These are phyloP conservation scores for Fusarium mundagurra DNA, from an alignment of 2,329 filamentous ascomycete species.

Conservation along the genomic window DNA sequence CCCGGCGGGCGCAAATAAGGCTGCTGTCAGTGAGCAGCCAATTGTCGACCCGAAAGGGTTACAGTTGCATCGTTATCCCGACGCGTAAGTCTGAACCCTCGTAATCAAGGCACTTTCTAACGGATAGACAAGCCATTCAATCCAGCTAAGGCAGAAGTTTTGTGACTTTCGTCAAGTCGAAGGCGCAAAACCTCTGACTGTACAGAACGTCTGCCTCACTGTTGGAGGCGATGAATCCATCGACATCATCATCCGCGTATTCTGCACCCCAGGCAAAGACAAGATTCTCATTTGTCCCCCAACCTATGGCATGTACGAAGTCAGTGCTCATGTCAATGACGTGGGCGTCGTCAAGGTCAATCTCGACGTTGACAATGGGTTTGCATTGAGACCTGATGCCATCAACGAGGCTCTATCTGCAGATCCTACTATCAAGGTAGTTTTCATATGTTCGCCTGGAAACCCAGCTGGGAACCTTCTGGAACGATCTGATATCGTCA, in stretches of 20 bases:
- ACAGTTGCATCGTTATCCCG: neutral
- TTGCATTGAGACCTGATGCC: neutral
- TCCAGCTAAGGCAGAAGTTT: neutral
- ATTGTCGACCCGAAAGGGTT: neutral
- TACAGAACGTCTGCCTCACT: neutral
- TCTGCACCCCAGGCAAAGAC: neutral
- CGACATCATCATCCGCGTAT: neutral
- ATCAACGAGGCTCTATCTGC: neutral
- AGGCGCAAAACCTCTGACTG: neutral
- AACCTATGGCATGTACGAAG: neutral
- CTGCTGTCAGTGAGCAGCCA: neutral
- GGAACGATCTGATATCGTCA: neutral
- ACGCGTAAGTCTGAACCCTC: neutral
- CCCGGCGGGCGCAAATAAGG: neutral
- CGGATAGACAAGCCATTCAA: neutral
- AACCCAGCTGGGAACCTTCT: neutral
- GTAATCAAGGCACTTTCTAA: neutral
- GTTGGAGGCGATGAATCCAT: neutral
- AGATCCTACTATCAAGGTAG: neutral
- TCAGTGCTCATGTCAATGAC: neutral
- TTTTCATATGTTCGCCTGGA: neutral
- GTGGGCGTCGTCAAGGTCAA: neutral
- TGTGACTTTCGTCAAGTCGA: neutral
- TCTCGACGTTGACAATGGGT: neutral
- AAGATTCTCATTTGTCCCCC: neutral